phyloP scores from a whole-genome alignment of 768 basidiomycete species.

The Boletus speciosus region DNA sequence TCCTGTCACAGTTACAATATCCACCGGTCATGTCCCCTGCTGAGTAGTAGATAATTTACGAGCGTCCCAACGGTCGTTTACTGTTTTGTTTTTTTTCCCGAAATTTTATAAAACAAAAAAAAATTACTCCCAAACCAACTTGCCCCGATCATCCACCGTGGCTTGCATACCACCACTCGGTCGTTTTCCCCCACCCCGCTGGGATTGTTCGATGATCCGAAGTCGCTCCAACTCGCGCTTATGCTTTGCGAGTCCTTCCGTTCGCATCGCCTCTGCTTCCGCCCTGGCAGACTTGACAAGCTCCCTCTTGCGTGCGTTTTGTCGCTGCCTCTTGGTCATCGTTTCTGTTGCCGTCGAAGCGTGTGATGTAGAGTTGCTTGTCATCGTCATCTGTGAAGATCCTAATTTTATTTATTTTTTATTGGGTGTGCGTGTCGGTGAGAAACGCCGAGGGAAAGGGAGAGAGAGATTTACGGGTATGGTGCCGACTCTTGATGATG shows the following conservation, averaged over 20 bases:
- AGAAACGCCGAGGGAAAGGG: not conserved
- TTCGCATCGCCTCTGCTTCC: conserved; percentile 49
- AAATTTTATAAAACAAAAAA: not conserved
- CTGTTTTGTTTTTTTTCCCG: conserved; percentile 3
- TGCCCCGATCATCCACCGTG: conserved; percentile 52
- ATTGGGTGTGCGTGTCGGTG: not conserved
- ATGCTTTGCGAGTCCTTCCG: conserved; percentile 53
- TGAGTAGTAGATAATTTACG: conserved; percentile 25
- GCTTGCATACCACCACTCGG: conserved; percentile 61
- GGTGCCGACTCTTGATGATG: conserved; percentile 58
- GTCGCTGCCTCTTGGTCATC: conserved; percentile 64
- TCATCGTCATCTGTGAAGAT: conserved; percentile 6
- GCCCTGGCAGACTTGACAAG: conserved; percentile 55
- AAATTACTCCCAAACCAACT: conserved; percentile 51
- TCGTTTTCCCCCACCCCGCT: conserved; percentile 24
- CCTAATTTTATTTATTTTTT: conserved; percentile 10
- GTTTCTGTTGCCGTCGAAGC: conserved; percentile 39
- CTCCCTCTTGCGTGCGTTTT: conserved; percentile 61
- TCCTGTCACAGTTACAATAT: conserved; percentile 14
- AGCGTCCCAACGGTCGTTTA: conserved; percentile 1
- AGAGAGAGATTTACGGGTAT: conserved; percentile 36
- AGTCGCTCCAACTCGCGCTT: conserved; percentile 55
- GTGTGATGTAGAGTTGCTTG: conserved; percentile 8
- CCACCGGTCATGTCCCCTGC: conserved; percentile 2
- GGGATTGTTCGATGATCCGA: conserved; percentile 45